These are phyloP conservation scores for Solanum sparsipilum DNA, from an alignment of 257 asterid genomes.

Conservation along the genomic window DNA sequence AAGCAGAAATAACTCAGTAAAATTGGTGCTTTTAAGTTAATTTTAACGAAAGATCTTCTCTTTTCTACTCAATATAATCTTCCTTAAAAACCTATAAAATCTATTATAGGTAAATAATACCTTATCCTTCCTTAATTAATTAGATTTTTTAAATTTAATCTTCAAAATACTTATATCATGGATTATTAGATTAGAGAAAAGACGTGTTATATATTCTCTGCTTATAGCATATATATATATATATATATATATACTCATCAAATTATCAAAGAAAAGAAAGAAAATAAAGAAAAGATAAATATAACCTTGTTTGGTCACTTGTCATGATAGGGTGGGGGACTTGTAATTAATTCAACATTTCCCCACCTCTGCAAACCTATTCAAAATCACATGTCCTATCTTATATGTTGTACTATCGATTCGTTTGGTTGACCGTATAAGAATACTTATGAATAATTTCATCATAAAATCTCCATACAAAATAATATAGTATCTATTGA, in stretches of 20 bases:
- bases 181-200: not conserved
- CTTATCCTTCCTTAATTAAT: not conserved
- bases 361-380: not conserved
- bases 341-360: not conserved
- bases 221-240: too few relatives aligned
- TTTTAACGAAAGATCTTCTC: not conserved
- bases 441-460: not conserved
- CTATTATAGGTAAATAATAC: too few relatives aligned
- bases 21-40: not conserved
- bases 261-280: too few relatives aligned
- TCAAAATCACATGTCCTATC: not conserved
- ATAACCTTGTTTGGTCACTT: not conserved
- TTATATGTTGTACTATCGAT: not conserved
- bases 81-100: not conserved
- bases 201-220: too few relatives aligned
- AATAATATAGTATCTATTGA: not conserved
- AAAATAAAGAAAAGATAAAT: not conserved
- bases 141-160: not conserved
- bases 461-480: not conserved
- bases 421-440: not conserved
- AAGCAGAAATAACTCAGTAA: not conserved
- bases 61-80: not conserved
- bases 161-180: not conserved
- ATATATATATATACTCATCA: too few relatives aligned
- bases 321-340: not conserved